Evolutionary conservation across 1,284 basidiomycete species (phyloP).

Genomic region (Papiliotrema flavescens): DNA sequence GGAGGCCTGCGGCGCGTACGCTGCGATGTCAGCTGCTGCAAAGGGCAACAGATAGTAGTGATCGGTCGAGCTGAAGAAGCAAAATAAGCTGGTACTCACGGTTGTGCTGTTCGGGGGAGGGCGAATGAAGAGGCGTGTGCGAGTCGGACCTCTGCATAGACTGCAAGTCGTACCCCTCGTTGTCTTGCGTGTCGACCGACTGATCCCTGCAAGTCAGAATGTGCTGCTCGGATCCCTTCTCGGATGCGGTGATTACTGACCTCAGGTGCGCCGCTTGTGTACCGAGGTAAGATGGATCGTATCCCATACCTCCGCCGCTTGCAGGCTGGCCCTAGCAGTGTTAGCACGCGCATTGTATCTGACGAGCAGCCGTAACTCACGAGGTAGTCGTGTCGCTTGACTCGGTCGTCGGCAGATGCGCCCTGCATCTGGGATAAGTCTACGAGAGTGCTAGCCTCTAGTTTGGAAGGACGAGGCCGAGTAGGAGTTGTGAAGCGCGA

Average conservation of each 20-base stretch:
- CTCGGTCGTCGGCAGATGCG: neutral
- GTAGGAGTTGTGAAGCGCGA: too few relatives aligned
- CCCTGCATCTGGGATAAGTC: neutral
- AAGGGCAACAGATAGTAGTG: too few relatives aligned
- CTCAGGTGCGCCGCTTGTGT: neutral
- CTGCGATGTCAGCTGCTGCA: neutral
- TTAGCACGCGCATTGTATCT: neutral
- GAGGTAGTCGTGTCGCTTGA: constrained; percentile 3
- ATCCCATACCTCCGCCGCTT: neutral
- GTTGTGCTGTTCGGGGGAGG: neutral
- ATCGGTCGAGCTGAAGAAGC: too few relatives aligned
- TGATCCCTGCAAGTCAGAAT: constrained; percentile 1
- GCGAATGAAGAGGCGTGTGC: constrained; percentile 1
- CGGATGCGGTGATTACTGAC: neutral
- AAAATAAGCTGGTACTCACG: neutral
- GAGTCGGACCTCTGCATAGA: constrained; percentile 3
- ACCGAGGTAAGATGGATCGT: neutral
- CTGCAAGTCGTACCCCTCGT: neutral
- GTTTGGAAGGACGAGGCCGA: too few relatives aligned
- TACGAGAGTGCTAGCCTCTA: too few relatives aligned
- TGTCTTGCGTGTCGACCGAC: constrained; percentile 2
- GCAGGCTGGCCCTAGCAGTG: neutral
- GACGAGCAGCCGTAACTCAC: neutral
- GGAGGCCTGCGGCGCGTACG: neutral
- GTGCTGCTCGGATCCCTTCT: neutral